Evolutionary conservation across 768 basidiomycete species (phyloP).

Genomic region (Clavaria fumosa): DNA sequence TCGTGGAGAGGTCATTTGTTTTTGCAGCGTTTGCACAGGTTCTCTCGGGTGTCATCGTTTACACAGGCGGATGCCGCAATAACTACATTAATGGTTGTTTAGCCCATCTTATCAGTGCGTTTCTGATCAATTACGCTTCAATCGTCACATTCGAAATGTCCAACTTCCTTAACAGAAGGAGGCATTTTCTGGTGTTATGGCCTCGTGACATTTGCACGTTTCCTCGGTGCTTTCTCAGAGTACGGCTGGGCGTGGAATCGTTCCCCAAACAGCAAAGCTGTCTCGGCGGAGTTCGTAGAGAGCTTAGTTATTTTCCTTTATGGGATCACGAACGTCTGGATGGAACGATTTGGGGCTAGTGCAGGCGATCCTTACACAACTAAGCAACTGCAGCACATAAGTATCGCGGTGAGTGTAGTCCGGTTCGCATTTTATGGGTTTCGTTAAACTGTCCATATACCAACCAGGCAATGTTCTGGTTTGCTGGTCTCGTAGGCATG

Average conservation of each 20-base stretch:
- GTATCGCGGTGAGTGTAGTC: slow-evolving; percentile 54
- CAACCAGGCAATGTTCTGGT: slow-evolving; percentile 78
- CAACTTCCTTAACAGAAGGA: slow-evolving; percentile 40
- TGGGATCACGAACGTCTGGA: slow-evolving; percentile 87
- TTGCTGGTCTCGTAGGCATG: slow-evolving; percentile 80
- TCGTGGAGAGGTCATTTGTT: slow-evolving; percentile 48
- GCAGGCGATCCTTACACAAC: slow-evolving; percentile 76
- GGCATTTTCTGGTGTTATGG: slow-evolving; percentile 91
- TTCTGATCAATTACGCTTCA: slow-evolving; percentile 5
- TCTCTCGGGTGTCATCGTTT: slow-evolving; percentile 59
- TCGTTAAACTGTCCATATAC: slow-evolving; percentile 5
- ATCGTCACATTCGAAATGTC: slow-evolving; percentile 6
- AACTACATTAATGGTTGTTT: slow-evolving; percentile 70
- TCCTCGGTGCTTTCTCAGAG: slow-evolving; percentile 75
- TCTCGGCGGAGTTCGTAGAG: slow-evolving; percentile 66
- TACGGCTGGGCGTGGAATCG: slow-evolving; percentile 95
- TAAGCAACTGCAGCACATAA: slow-evolving; percentile 87
- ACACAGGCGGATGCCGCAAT: slow-evolving; percentile 76
- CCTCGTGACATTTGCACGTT: slow-evolving; percentile 81
- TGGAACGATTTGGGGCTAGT: slow-evolving; percentile 84
- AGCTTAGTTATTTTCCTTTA: slow-evolving; percentile 75
- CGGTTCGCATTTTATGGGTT: slow-evolving; percentile 1
- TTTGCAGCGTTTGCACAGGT: slow-evolving; percentile 54
- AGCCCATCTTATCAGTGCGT: slow-evolving; percentile 83
- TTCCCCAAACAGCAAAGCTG: slow-evolving; percentile 31